These are phyloP conservation scores for Debaryomyces robertsiae DNA, from an alignment of 1,139 yeast genomes.

Conservation along the genomic window DNA sequence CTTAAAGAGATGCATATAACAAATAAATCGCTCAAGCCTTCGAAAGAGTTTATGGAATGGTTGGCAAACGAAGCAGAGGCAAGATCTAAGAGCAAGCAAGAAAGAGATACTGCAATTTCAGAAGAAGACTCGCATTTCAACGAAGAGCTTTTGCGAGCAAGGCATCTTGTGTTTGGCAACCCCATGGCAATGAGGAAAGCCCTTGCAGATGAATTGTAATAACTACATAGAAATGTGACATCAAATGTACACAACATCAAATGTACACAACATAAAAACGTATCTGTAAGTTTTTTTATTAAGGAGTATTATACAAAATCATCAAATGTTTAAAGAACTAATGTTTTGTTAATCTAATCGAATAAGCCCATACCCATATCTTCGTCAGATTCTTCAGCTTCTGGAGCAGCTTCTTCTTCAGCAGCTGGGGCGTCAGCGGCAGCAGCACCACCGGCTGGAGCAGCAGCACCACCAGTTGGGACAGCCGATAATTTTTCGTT, in stretches of 20 bases:
- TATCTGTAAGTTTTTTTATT: constrained; percentile 6
- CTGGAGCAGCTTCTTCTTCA: constrained; percentile 72
- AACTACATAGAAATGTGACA: constrained; percentile 1
- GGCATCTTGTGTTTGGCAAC: constrained; percentile 80
- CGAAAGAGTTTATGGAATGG: constrained; percentile 59
- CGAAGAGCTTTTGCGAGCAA: constrained; percentile 51
- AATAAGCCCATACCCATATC: constrained; percentile 59
- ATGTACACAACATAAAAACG: background rate
- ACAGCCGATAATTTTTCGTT: constrained; percentile 92
- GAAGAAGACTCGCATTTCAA: constrained; percentile 41
- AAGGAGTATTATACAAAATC: constrained; percentile 12
- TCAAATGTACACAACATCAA: constrained; percentile 1
- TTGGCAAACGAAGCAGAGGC: constrained; percentile 52
- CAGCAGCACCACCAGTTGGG: constrained; percentile 97
- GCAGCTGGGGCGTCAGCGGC: constrained; percentile 58
- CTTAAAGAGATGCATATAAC: constrained; percentile 40
- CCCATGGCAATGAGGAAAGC: constrained; percentile 69
- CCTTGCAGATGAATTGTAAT: constrained; percentile 53
- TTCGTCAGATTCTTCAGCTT: constrained; percentile 58
- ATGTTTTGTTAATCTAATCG: constrained; percentile 36
- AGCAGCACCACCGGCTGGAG: constrained; percentile 59
- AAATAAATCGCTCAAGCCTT: constrained; percentile 27
- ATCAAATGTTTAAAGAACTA: constrained; percentile 6
- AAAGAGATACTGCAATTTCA: constrained; percentile 30
- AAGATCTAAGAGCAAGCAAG: constrained; percentile 32